Conservation (phyloP, 169 alveolate species). For the Cryptosporidium tyzzeri region DNA sequence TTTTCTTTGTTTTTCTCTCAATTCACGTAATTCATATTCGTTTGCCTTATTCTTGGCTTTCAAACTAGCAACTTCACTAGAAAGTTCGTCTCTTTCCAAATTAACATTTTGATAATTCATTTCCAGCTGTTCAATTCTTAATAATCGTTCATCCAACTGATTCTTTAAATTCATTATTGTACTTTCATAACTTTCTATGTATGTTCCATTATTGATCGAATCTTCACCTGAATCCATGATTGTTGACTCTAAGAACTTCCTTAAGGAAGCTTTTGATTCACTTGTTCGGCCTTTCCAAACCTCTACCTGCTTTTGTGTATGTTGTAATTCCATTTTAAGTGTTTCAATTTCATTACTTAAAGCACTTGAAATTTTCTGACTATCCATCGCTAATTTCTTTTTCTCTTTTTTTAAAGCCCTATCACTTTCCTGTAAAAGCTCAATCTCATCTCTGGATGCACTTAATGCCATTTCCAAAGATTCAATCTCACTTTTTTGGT, state of each 20-base stretch:
- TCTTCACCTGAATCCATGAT: constrained; percentile 48
- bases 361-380: constrained; percentile 32
- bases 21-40: constrained; percentile 47
- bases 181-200: constrained; percentile 51
- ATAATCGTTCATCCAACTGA: constrained; percentile 60
- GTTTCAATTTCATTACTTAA: constrained; percentile 57
- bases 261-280: constrained; percentile 63
- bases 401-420: constrained; percentile 28
- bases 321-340: constrained; percentile 60
- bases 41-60: constrained; percentile 38
- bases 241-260: constrained; percentile 69
- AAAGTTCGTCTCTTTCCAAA: constrained; percentile 26
- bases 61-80: constrained; percentile 26
- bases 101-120: constrained; percentile 26
- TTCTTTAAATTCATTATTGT: constrained; percentile 56
- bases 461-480: constrained; percentile 24
- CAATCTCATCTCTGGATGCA: constrained; percentile 24
- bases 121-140: constrained; percentile 59
- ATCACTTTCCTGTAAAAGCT: constrained; percentile 27
- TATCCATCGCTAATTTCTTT: constrained; percentile 42
- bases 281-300: constrained; percentile 65
- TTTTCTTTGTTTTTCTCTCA: constrained; percentile 57
- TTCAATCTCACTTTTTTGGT: constrained; percentile 58
- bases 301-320: constrained; percentile 63
- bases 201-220: constrained; percentile 12